phyloP scores from a whole-genome alignment of 139 green algal species.

The Tetraselmis chui region DNA sequence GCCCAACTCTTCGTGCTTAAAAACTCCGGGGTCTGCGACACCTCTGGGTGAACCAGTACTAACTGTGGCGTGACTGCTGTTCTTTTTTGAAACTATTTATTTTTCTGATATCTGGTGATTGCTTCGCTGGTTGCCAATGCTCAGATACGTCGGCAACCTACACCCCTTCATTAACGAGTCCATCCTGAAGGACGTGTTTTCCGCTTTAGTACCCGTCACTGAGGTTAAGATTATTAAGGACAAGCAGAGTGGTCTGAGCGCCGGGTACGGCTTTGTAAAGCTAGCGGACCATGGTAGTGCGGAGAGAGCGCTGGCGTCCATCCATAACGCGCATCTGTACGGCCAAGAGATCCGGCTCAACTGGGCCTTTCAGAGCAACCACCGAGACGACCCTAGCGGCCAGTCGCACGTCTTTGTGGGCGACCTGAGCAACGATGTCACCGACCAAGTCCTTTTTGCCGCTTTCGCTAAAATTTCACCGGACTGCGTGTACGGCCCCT shows the following conservation, averaged over 20 bases:
- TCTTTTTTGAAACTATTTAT: neutral
- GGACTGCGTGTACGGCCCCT: neutral
- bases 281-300: constrained; percentile 8
- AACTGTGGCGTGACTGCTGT: neutral
- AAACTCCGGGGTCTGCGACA: no score
- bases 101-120: neutral
- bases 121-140: neutral
- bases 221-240: constrained; percentile 7
- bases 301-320: constrained; percentile 21
- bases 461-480: constrained; percentile 8
- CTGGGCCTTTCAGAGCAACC: constrained; percentile 66
- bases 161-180: constrained; percentile 53
- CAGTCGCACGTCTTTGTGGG: constrained; percentile 72
- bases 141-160: constrained; percentile 55
- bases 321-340: constrained; percentile 37
- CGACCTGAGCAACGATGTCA: constrained; percentile 49
- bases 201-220: neutral
- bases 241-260: constrained; percentile 35
- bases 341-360: constrained; percentile 62
- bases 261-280: constrained; percentile 66
- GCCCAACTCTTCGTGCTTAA: no score
- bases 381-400: constrained; percentile 44
- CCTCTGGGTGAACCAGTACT: neutral
- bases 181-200: constrained; percentile 41
- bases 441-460: constrained; percentile 31